These are phyloP conservation scores for Powellomyces hirtus DNA, from an alignment of 192 early-diverging fungal genomes.

Conservation along the genomic window DNA sequence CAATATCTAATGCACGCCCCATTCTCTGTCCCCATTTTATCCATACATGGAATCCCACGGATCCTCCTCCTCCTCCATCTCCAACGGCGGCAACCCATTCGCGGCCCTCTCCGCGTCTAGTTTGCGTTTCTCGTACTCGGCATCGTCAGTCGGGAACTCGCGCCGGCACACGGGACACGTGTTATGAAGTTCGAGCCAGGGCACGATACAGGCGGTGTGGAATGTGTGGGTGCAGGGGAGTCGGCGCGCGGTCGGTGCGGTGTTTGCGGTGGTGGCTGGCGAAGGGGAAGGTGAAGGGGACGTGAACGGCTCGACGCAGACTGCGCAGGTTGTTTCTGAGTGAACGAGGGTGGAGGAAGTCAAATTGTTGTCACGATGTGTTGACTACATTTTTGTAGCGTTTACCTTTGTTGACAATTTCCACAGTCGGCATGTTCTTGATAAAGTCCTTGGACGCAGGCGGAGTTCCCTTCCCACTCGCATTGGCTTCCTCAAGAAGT, in stretches of 20 bases:
- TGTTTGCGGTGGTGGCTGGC: background rate
- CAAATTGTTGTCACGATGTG: too few species aligned
- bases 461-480: slow-evolving; percentile 34
- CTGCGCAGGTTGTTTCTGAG: slow-evolving; percentile 23
- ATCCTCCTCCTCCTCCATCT: slow-evolving; percentile 29
- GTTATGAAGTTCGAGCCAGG: slow-evolving; percentile 44
- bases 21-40: too few species aligned
- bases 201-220: slow-evolving; percentile 31
- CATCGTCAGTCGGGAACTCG: slow-evolving; percentile 39
- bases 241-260: background rate
- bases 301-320: slow-evolving; percentile 29
- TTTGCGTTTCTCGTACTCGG: slow-evolving; percentile 32
- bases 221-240: slow-evolving; percentile 34
- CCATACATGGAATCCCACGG: slow-evolving; percentile 38
- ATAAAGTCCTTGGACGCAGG: slow-evolving; percentile 35
- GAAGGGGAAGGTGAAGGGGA: too few species aligned
- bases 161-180: slow-evolving; percentile 39
- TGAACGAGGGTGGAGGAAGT: background rate
- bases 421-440: slow-evolving; percentile 3
- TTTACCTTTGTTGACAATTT: background rate
- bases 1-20: too few species aligned
- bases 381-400: too few species aligned
- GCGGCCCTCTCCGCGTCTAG: slow-evolving; percentile 12
- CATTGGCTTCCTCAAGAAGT: slow-evolving; percentile 52
- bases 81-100: background rate